Evolutionary conservation across 2,329 filamentous ascomycete species (phyloP).

Genomic region (Trichocomaceae sp.): DNA sequence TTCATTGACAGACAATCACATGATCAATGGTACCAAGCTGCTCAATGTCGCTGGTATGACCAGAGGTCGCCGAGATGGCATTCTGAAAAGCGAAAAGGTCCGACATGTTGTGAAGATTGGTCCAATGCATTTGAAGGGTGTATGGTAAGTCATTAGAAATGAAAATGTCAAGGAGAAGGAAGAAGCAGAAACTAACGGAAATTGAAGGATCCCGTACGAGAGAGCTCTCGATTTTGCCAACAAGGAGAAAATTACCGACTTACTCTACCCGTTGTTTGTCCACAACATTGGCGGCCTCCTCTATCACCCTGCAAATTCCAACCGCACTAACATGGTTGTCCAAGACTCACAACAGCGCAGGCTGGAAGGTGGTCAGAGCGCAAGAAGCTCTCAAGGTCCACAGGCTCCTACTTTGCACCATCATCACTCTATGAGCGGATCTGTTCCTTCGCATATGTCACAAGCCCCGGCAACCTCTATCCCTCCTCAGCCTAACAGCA

Average conservation of each 20-base stretch:
- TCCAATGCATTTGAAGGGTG: constrained; percentile 96
- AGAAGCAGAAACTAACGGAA: constrained; percentile 8
- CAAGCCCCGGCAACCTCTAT: constrained; percentile 62
- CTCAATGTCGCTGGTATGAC: constrained; percentile 98
- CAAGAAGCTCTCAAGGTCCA: constrained; percentile 59
- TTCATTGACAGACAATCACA: constrained; percentile 70
- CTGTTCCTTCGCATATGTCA: constrained; percentile 54
- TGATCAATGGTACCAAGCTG: constrained; percentile 98
- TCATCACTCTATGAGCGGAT: constrained; percentile 60
- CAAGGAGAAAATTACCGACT: constrained; percentile 97
- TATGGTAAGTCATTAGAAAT: constrained; percentile 60
- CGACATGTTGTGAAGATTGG: constrained; percentile 98
- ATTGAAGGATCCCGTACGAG: constrained; percentile 85
- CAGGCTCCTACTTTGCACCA: constrained; percentile 54
- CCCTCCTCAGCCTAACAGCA: constrained; percentile 45
- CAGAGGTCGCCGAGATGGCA: constrained; percentile 85
- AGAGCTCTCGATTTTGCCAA: constrained; percentile 97
- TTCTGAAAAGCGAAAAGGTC: constrained; percentile 94
- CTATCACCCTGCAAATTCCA: constrained; percentile 82
- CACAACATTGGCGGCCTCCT: constrained; percentile 92
- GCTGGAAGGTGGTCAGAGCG: constrained; percentile 54
- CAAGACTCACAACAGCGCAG: constrained; percentile 72
- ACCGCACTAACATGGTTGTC: constrained; percentile 76
- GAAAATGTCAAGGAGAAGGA: not conserved
- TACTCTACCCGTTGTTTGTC: constrained; percentile 91